These are phyloP conservation scores for Lepidium africanum DNA, from an alignment of 345 rosid species.

Conservation along the genomic window DNA sequence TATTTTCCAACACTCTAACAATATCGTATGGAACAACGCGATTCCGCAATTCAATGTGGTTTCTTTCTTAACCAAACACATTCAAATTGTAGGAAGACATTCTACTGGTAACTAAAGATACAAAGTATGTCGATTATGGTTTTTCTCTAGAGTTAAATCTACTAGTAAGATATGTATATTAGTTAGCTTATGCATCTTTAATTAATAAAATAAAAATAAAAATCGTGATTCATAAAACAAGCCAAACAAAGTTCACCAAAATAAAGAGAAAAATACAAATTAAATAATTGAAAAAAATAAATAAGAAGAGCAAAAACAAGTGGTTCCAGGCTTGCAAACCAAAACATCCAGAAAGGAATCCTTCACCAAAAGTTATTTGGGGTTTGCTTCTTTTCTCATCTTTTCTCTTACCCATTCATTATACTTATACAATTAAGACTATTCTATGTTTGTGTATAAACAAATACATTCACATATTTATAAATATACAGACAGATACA, in stretches of 20 bases:
- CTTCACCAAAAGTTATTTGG: conserved; percentile 34
- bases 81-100: neutral
- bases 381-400: conserved; percentile 33
- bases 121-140: neutral
- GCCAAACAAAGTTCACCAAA: conserved; percentile 10
- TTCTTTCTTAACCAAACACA: too few relatives aligned
- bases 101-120: neutral
- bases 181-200: too few relatives aligned
- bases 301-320: conserved; percentile 22
- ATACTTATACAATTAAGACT: neutral
- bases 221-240: conserved; percentile 12
- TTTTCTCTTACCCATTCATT: conserved; percentile 19
- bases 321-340: conserved; percentile 40
- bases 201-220: neutral
- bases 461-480: conserved; percentile 24
- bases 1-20: too few relatives aligned
- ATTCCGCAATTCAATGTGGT: too few relatives aligned
- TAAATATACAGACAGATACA: neutral
- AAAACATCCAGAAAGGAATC: conserved; percentile 37
- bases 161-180: too few relatives aligned
- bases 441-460: conserved; percentile 22
- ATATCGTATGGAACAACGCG: too few relatives aligned
- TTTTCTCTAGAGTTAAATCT: too few relatives aligned
- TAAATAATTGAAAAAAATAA: neutral
- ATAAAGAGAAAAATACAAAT: neutral